Percentiles rank a stretch among this genome's conserved stretches.
Evolutionary conservation across 2,329 filamentous ascomycete genomes (phyloP).

Genomic region (Piedraia hortae): DNA sequence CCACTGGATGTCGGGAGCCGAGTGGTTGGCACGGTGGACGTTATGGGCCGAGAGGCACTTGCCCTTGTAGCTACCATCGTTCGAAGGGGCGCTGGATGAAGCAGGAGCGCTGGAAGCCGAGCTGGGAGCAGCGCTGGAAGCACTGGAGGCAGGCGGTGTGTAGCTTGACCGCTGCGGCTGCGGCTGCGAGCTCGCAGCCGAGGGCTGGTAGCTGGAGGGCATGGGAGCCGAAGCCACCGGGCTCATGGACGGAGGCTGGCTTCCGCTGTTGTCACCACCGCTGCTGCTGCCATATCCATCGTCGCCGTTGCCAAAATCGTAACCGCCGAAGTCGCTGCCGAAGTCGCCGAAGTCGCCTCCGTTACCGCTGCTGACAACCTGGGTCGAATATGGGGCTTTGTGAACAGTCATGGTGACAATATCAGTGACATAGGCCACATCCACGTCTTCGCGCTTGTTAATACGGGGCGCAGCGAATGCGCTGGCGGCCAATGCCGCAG

Average conservation of each 20-base stretch:
- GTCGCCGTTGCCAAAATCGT: conserved; percentile 1
- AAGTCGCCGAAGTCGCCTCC: conserved; percentile 2
- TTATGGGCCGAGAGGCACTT: conserved; percentile 51
- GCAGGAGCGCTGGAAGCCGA: conserved; percentile 1
- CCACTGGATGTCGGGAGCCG: conserved; percentile 36
- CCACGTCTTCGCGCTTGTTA: conserved; percentile 7
- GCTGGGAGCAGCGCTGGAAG: conserved; percentile 2
- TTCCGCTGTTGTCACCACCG: neutral
- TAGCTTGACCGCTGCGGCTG: conserved; percentile 3
- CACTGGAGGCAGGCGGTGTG: conserved; percentile 3
- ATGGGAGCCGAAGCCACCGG: neutral
- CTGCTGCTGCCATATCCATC: neutral
- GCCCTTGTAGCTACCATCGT: conserved; percentile 9
- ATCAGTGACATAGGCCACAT: conserved; percentile 11
- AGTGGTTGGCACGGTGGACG: conserved; percentile 60
- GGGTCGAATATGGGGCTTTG: neutral
- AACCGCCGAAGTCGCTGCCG: conserved; percentile 1
- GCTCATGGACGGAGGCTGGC: too few relatives aligned
- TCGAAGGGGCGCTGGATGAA: conserved; percentile 1
- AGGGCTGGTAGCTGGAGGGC: conserved; percentile 1
- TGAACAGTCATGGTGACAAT: conserved; percentile 13
- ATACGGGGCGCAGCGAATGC: conserved; percentile 12
- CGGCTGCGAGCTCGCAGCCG: too few relatives aligned
- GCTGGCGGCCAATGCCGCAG: conserved; percentile 13
- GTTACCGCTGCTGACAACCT: conserved; percentile 1